Evolutionary conservation across 805 yeast genomes (phyloP), one percentile per base, ranked within the genome.

Genomic region (Lipomyces yamadae): DNA sequence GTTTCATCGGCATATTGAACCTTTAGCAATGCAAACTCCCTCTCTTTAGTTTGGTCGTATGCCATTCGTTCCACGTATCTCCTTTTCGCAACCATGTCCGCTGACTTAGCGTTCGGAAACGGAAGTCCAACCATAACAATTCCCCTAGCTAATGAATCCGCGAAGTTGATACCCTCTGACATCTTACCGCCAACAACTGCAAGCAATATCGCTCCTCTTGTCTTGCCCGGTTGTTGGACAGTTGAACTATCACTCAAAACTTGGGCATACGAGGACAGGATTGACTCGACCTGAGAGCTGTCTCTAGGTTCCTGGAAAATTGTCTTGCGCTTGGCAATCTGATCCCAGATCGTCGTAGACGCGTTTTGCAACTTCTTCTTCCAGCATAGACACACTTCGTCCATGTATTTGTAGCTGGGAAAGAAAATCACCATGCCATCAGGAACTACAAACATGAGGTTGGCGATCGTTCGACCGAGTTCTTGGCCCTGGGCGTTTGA

Each of bases 171-270:
- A 4, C 98, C 98, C 76, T 93, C 98, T 0, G 97, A 91, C 78
- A 93, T 81, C 74, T 89, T 89, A 0, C 98, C 98, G 1, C 97
- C 97, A 15, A 94, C 96, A 0, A 94, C 97, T 0, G 97, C 87
- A 35, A 94, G 80, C 3, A 93, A 76, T 1, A 90, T 72, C 0
- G 96, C 93, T 1, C 95, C 94, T 3, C 74, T 70, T 18, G 58
- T 15, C 30, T 62, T 35, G n/a, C 45, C 52, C 13, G 34, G 35
- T 18, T 56, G 39, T 13, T 35, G 45, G 3, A 24, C 33, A 18
- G 42, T 11, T 6, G 50, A 65, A 61, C 71, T 61, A 2, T 52
- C 55, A 29, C 70, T 13, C 10, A 88, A 81, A 0, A 79, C 74
- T 0, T 77, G 72, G 0, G 87, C 77, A 72, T 89, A 93, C 2